Evolutionary conservation across 2,329 filamentous ascomycete genomes (phyloP).

Genomic region (Colletotrichum navitas): DNA sequence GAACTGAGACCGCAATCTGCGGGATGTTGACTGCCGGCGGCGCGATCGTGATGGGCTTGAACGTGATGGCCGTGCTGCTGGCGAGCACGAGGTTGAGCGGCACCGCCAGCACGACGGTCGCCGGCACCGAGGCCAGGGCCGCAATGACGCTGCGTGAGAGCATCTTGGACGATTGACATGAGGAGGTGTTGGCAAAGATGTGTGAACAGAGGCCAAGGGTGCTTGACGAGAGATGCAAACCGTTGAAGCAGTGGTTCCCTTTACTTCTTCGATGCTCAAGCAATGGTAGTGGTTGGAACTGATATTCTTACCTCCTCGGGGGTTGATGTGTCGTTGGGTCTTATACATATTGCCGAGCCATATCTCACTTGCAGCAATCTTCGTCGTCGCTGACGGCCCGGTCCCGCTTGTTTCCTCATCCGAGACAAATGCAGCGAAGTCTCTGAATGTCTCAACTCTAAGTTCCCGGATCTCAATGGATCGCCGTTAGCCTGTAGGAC

Average conservation of each 20-base stretch:
- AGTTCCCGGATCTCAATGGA: background rate
- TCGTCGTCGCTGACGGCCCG: background rate
- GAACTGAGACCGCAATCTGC: background rate
- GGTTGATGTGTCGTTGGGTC: background rate
- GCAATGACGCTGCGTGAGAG: too few relatives aligned
- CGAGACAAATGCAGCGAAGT: constrained; percentile 1
- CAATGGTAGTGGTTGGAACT: background rate
- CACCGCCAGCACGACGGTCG: background rate
- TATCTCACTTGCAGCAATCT: background rate
- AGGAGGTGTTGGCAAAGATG: background rate
- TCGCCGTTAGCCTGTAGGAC: background rate
- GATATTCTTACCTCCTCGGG: background rate
- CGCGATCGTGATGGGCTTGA: background rate
- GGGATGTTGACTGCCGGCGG: background rate
- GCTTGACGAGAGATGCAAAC: background rate
- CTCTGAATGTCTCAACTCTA: background rate
- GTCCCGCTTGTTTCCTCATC: background rate
- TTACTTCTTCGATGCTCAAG: background rate
- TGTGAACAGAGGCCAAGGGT: background rate
- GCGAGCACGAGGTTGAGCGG: background rate
- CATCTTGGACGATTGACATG: background rate
- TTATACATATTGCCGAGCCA: background rate
- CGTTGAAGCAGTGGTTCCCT: background rate
- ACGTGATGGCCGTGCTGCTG: background rate
- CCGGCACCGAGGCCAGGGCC: background rate